Evolutionary conservation across 768 basidiomycete genomes (phyloP).

Genomic region (Kwoniella newhampshirensis): DNA sequence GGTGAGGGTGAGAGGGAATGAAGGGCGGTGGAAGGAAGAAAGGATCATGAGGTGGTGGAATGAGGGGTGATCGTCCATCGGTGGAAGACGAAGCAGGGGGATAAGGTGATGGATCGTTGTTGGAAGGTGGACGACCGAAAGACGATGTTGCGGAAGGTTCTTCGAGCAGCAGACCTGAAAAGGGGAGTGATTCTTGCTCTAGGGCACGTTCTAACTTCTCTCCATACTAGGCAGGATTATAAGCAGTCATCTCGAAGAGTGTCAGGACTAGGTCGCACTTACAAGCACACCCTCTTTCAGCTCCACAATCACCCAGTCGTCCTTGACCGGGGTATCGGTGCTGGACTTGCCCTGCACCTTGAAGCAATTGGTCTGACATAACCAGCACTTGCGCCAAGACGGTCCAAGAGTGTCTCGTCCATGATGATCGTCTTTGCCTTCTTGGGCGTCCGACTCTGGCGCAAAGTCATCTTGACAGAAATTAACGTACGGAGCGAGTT

Average conservation of each 20-base stretch:
- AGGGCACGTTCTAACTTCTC: constrained; percentile 9
- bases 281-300: constrained; percentile 29
- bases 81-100: constrained; percentile 5
- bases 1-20: constrained; percentile 47
- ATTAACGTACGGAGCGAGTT: constrained; percentile 23
- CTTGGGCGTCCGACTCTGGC: not conserved
- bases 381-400: constrained; percentile 36
- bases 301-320: constrained; percentile 32
- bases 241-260: not conserved
- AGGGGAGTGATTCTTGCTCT: constrained; percentile 15
- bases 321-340: constrained; percentile 16
- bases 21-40: constrained; percentile 55
- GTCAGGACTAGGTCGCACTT: constrained; percentile 12
- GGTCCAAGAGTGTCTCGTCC: constrained; percentile 10
- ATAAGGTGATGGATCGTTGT: constrained; percentile 13
- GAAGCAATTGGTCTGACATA: constrained; percentile 31
- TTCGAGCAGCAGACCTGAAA: constrained; percentile 26
- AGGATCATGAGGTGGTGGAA: constrained; percentile 46
- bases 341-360: constrained; percentile 17
- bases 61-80: constrained; percentile 7
- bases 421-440: constrained; percentile 4
- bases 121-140: constrained; percentile 42
- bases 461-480: constrained; percentile 26
- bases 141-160: constrained; percentile 16
- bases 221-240: constrained; percentile 23